Base-by-base conservation (phyloP, 164 flowering plant genomes). In the Macadamia integrifolia region DNA sequence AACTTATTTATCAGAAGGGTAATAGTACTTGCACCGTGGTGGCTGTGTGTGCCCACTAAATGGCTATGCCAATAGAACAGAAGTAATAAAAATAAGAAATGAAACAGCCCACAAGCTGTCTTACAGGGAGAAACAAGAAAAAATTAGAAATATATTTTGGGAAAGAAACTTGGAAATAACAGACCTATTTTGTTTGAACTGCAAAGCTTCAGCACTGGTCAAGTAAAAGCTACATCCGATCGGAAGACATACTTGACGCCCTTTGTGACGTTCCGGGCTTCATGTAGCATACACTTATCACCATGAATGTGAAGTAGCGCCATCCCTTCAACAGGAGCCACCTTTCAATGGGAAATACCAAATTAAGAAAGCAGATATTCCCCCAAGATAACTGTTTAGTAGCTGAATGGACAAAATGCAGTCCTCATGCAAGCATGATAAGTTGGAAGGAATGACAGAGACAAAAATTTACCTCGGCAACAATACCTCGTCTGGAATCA, bases 241-340 rank as follows among this genome's bases (percentile, higher is more conserved):
- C 99, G 93, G 29, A 92, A 80, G 1, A 94, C 79, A 77, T 94
- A 94, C 78, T 94, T 94, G 77, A 87, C 77, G 61, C 94, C 94
- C 72, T 85, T 90, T 0, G 80, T 72, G 53, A 94, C 98, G 75
- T 85, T 82, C 14, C 88, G 87, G 32, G 93, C 96, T 79, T 94
- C 98, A 75, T 92, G 98, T 72, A 94, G 66, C 93, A 94, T 75
- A 76, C 97, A 94, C 67, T 84, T 88, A 56, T 83, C 92, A 50
- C 98, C 97, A 78, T 94, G 98, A 67, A 92, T 77, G 76, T 92
- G 98, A 64, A 94, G 80, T 57, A 94, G 91, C 71, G 96, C 97
- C 98, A 89, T 87, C 50, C 98, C 98, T 82, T 92, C 97, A 29
- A 69, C 60, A 17, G 97, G 97, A 66, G 96, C 84, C 42, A 92